Conservation (phyloP, 768 basidiomycete species). For the Candolleomyces aberdarensis region DNA sequence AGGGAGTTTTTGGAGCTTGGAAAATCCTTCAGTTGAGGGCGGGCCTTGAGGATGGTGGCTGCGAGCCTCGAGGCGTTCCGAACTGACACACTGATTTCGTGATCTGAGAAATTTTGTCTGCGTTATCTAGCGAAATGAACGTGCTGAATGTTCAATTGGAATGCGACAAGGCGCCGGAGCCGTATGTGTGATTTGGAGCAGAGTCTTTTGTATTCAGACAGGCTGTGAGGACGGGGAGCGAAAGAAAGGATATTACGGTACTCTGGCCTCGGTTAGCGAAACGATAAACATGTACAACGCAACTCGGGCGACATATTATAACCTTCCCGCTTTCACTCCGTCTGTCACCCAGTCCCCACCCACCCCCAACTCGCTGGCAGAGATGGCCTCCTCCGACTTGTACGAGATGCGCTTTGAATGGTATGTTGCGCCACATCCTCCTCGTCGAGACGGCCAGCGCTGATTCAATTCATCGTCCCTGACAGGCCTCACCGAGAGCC, state of each 20-base stretch:
- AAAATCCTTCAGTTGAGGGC: neutral
- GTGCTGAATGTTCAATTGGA: constrained; percentile 2
- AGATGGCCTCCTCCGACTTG: constrained; percentile 31
- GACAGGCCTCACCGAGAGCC: constrained; percentile 59
- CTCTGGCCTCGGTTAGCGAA: neutral
- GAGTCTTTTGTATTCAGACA: neutral
- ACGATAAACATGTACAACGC: constrained; percentile 33
- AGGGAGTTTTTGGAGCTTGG: neutral
- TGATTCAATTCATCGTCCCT: constrained; percentile 12
- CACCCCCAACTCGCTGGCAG: constrained; percentile 6
- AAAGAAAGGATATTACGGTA: neutral
- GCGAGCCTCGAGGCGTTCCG: constrained; percentile 9
- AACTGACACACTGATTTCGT: neutral
- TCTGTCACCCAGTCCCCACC: constrained; percentile 6
- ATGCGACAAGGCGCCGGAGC: neutral
- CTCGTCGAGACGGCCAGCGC: constrained; percentile 1
- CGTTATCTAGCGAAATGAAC: constrained; percentile 4
- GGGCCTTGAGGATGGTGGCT: neutral
- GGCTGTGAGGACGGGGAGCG: neutral
- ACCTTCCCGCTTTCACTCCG: constrained; percentile 1
- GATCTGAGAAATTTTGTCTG: constrained; percentile 4
- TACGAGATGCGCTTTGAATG: constrained; percentile 54
- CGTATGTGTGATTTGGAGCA: neutral
- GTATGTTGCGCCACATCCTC: constrained; percentile 25
- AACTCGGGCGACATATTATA: neutral